Base-by-base conservation (phyloP, 2,329 filamentous ascomycete genomes). In the Fusarium staphyleae region DNA sequence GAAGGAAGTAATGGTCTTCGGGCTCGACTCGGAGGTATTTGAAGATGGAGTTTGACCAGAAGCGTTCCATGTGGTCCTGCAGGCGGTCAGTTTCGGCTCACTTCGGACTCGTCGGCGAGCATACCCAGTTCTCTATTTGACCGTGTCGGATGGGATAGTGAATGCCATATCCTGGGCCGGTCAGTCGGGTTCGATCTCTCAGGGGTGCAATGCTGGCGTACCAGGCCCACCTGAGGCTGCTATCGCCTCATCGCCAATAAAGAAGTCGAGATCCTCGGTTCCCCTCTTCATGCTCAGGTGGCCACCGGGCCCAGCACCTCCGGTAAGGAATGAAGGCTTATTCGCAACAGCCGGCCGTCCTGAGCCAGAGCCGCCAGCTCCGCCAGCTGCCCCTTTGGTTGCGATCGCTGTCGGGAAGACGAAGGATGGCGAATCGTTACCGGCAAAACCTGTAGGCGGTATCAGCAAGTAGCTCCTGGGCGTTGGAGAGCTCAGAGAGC, bases 41-140 rank as follows among this genome's bases (percentile, higher is more conserved):
- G 86, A 99, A 99, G 78, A 99, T 99, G 60, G 95, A 99, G 80
- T 98, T 98, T 65, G 96, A 98, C 95, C 95, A 99, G 80, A 98
- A 99, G 60, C 95, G 88, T 77, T 99, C 95, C 95, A 99, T 99
- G 70, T 97, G 91, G 77, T 99, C 95, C 90, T 95, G 65, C 5
- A 55, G 48, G 57, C 36, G 56, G 68, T 76, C 60, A 75, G 71
- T 26, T 14, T 13, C 14, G 48, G 39, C 18, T 32, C 29, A 10
- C 22, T 29, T 19, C 15, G n/a, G 39, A 48, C 15, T 24, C 5
- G n/a, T 16, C 44, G 42, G 11, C 16, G 30, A 34, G 59, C 84
- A 51, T 80, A 95, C 90, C 95, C 95, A 99, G 74, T 99, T 98
- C 79, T 99, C 95, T 75, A 99, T 91, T 80, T 99, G 95, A 41